Evolutionary conservation across 352 stramenopile genomes (phyloP).

Genomic region (Thraustotheca clavata): DNA sequence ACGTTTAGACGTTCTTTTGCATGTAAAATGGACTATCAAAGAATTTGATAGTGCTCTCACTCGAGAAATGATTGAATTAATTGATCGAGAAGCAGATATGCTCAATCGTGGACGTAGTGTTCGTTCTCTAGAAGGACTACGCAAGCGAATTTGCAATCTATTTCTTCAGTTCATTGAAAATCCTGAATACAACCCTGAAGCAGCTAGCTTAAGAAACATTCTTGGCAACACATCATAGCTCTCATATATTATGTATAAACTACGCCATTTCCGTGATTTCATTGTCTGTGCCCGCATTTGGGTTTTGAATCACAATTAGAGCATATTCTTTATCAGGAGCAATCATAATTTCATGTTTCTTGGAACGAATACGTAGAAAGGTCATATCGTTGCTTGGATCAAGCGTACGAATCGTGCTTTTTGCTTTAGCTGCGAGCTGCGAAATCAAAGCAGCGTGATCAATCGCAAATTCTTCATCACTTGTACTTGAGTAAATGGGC

Average conservation of each 20-base stretch:
- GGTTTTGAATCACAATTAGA: slow-evolving; percentile 91
- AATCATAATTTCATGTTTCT: slow-evolving; percentile 94
- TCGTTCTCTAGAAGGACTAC: slow-evolving; percentile 73
- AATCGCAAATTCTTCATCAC: slow-evolving; percentile 79
- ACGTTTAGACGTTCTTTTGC: slow-evolving; percentile 83
- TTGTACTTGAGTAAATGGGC: slow-evolving; percentile 88
- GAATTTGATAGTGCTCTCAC: slow-evolving; percentile 89
- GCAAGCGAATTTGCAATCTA: slow-evolving; percentile 76
- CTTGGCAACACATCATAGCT: slow-evolving; percentile 7
- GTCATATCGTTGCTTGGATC: slow-evolving; percentile 90
- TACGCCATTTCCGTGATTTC: slow-evolving; percentile 21
- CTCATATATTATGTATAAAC: neutral
- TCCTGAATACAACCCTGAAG: slow-evolving; percentile 90
- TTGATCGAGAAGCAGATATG: slow-evolving; percentile 91
- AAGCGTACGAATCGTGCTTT: slow-evolving; percentile 84
- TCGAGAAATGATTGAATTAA: slow-evolving; percentile 85
- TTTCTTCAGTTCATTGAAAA: slow-evolving; percentile 91
- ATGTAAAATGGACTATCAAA: slow-evolving; percentile 90
- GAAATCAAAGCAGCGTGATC: slow-evolving; percentile 83
- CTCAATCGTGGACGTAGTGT: slow-evolving; percentile 76
- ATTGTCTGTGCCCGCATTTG: slow-evolving; percentile 38
- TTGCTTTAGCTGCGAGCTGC: slow-evolving; percentile 85
- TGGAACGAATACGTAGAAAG: slow-evolving; percentile 90
- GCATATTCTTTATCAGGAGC: slow-evolving; percentile 90
- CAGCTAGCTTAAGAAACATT: slow-evolving; percentile 41